Base-by-base conservation (phyloP, 1,284 basidiomycete species). In the Ustanciosporium gigantosporum region DNA sequence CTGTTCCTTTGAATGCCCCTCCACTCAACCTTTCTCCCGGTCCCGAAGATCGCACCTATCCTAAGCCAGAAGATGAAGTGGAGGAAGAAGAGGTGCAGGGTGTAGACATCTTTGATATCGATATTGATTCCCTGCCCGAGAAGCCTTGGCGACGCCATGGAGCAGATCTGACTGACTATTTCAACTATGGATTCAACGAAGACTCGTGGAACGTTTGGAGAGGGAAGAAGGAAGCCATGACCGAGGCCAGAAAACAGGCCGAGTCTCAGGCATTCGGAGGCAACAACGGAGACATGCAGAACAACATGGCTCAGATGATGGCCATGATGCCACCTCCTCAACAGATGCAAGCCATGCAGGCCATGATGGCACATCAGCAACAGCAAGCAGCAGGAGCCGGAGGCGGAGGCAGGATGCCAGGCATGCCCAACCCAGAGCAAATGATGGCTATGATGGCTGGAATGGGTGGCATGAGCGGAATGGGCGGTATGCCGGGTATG, bases 111-210 rank as follows among this genome's bases (percentile, higher is more conserved):
- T 86, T 92, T 37, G 91, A 97, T 56, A 84, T 94, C 35, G 94
- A 98, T 78, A 77, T 96, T 40, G 83, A 82, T 20, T 84, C 87
- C 19, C 83, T 97, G 78, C 66, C 75, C 11, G 82, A 88, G 19
- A 94, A 95, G 77, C 88, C 89, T 3, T 99, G 95, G 95, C 82
- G 94, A 50, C 81, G 88, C 45, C 89, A 93, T 8, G 95, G 95
- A 15, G 87, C 90, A 6, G 91, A 97, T 80, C 82, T 97, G 47
- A 89, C 89, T 68, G 94, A 97, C 80, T 99, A 91, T 88, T 99
- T 98, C 81, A 98, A 99, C 80, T 98, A 96, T 71, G 95, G 95
- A 0, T 98, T 98, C 76, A 94, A 98, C 78, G 95, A 99, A 79
- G 84, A 91, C 13, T 88, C 88, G 16, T 99, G 92, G 90, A 88